Conservation (phyloP, 805 yeast species). For the Naumovozyma castellii region DNA sequence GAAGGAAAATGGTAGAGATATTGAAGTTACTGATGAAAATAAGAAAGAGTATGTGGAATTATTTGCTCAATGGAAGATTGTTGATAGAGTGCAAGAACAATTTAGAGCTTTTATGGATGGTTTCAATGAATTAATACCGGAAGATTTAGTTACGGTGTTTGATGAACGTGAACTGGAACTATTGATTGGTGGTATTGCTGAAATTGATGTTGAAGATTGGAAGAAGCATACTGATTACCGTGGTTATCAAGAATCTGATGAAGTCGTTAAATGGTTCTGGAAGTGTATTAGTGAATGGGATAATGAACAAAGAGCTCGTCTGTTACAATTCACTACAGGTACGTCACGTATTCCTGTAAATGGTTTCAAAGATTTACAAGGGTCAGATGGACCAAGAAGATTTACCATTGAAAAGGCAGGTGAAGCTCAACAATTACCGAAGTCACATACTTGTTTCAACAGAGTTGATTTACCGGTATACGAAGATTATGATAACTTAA, state of each 20-base stretch:
- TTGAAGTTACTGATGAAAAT: slow-evolving; percentile 89
- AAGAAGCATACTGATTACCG: slow-evolving; percentile 97
- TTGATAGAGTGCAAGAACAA: slow-evolving; percentile 88
- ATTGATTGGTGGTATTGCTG: slow-evolving; percentile 96
- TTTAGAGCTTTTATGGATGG: slow-evolving; percentile 95
- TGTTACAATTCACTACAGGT: slow-evolving; percentile 96
- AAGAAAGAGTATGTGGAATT: slow-evolving; percentile 92
- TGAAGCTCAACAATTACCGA: slow-evolving; percentile 83
- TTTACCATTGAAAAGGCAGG: slow-evolving; percentile 97
- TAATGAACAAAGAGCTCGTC: slow-evolving; percentile 89
- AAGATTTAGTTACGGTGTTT: slow-evolving; percentile 89
- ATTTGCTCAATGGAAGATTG: slow-evolving; percentile 92
- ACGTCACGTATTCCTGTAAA: slow-evolving; percentile 98
- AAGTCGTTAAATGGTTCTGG: slow-evolving; percentile 99
- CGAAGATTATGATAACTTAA: slow-evolving; percentile 70
- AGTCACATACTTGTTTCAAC: slow-evolving; percentile 97
- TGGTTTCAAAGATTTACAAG: slow-evolving; percentile 97
- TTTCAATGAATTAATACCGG: slow-evolving; percentile 94
- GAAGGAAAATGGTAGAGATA: slow-evolving; percentile 78
- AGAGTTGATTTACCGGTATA: slow-evolving; percentile 97
- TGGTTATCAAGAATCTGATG: slow-evolving; percentile 94
- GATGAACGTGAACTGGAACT: slow-evolving; percentile 96
- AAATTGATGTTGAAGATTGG: slow-evolving; percentile 98
- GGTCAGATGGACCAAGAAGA: slow-evolving; percentile 98
- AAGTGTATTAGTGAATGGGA: slow-evolving; percentile 89